Evolutionary conservation across 2,329 filamentous ascomycete genomes (phyloP).

Genomic region (Chalaropsis ovoidea): DNA sequence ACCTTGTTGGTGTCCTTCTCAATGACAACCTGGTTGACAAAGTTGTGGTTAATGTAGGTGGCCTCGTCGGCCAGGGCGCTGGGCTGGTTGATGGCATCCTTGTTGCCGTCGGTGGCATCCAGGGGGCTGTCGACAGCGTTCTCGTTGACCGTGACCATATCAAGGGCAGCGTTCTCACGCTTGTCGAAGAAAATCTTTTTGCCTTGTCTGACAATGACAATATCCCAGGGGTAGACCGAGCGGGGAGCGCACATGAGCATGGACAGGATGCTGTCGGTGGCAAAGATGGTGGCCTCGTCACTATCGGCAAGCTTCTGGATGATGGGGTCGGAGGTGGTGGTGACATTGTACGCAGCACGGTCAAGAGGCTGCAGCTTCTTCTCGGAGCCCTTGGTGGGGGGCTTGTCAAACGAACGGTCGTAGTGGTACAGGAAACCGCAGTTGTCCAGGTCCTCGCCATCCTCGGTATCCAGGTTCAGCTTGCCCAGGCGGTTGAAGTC

Average conservation of each 20-base stretch:
- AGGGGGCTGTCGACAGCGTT: conserved; percentile 92
- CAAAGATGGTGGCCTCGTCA: conserved; percentile 92
- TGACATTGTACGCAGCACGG: conserved; percentile 95
- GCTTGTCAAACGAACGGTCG: conserved; percentile 90
- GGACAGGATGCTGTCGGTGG: conserved; percentile 91
- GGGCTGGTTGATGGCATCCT: conserved; percentile 93
- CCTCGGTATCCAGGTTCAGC: conserved; percentile 88
- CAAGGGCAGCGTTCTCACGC: conserved; percentile 84
- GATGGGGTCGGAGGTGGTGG: conserved; percentile 87
- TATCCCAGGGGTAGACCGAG: conserved; percentile 96
- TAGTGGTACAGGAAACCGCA: conserved; percentile 99
- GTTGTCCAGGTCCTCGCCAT: conserved; percentile 87
- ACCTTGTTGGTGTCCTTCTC: conserved; percentile 72
- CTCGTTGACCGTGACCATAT: conserved; percentile 98
- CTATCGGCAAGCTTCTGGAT: conserved; percentile 96
- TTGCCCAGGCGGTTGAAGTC: conserved; percentile 93
- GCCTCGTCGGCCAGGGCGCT: conserved; percentile 86
- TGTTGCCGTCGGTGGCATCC: conserved; percentile 82
- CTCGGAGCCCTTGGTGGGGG: conserved; percentile 78
- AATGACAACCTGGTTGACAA: conserved; percentile 85
- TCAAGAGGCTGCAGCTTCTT: conserved; percentile 81
- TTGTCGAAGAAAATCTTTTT: conserved; percentile 99
- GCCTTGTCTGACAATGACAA: conserved; percentile 83
- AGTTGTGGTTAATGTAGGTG: conserved; percentile 99
- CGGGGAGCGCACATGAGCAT: conserved; percentile 99